These are phyloP conservation scores for Pythium folliculosum DNA, from an alignment of 352 stramenopile species.

Conservation along the genomic window DNA sequence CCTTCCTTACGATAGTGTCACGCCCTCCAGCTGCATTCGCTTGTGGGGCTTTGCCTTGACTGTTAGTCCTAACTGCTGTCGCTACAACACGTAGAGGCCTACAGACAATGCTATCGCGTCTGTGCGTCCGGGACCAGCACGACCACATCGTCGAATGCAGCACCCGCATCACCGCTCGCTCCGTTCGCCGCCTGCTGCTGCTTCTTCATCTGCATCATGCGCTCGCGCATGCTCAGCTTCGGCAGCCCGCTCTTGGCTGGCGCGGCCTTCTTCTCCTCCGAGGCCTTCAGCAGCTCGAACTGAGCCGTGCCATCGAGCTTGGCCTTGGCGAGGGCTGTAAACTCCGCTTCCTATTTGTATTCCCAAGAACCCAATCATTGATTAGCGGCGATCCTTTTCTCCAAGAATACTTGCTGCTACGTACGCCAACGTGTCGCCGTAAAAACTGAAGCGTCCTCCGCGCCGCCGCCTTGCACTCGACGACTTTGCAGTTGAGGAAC, in stretches of 20 bases:
- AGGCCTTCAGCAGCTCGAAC: slow-evolving; percentile 67
- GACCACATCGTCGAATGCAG: slow-evolving; percentile 13
- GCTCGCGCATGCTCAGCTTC: slow-evolving; percentile 33
- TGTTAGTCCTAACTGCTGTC: no score
- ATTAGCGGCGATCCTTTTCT: background rate
- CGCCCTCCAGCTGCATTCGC: no score
- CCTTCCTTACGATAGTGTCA: background rate
- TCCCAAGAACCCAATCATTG: background rate
- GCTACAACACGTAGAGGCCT: no score
- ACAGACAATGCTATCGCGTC: slow-evolving; percentile 21
- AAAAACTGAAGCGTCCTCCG: slow-evolving; percentile 52
- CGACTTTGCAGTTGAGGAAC: slow-evolving; percentile 69
- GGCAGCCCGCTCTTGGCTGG: slow-evolving; percentile 19
- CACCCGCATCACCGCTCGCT: background rate
- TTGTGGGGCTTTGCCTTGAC: no score
- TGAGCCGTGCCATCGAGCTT: slow-evolving; percentile 55
- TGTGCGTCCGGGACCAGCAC: slow-evolving; percentile 13
- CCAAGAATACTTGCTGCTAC: background rate
- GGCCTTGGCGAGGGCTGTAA: slow-evolving; percentile 54
- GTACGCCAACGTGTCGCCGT: slow-evolving; percentile 54
- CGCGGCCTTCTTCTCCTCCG: slow-evolving; percentile 40
- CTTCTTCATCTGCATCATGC: slow-evolving; percentile 35
- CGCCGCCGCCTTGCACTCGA: slow-evolving; percentile 67
- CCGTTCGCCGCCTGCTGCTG: slow-evolving; percentile 24
- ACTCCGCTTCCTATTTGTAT: slow-evolving; percentile 45